Evolutionary conservation across 495 filamentous ascomycete species (phyloP), one percentile per base, ranked within the genome.

Genomic region (Talaromyces wortmannii): DNA sequence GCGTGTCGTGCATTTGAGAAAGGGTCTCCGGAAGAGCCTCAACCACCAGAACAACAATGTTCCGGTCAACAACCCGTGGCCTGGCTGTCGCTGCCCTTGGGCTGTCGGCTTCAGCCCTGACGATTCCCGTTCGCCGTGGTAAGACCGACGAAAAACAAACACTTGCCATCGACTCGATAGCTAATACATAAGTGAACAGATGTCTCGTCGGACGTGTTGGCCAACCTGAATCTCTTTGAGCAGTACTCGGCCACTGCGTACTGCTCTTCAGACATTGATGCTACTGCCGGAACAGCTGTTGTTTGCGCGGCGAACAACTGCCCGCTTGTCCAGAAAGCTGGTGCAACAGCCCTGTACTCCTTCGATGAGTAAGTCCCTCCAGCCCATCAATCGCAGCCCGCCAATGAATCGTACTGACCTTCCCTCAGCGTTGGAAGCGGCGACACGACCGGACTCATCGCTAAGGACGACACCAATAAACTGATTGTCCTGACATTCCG

Each of bases 171-270:
- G 4, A 29, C 29, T n/a, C 36, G 31, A 53, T 12, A 45, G 18
- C 54, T 59, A 31, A 59, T 52, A 11, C 10, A 55, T 10, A 6
- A 2, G 23, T 23, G 23, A 23, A 23, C 31, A 72, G 71, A 65
- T 55, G 66, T 75, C 48, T 67, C 69, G 3, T 42, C 62, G 7
- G 50, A 56, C 29, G 2, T 40, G 36, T 47, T 70, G 7, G 48
- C 64, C 18, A 71, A 78, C 43, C 69, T 92, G 46, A 67, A 75
- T 4, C 71, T 90, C 57, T 88, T 79, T 63, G 79, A 84, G 13
- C 81, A 92, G 62, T 92, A 85, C 65, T 73, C 88, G 2, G 85
- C 76, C 0, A 85, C 88, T 0, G 71, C 83, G 5, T 90, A 89
- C 66, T 94, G 89, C 66, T 73, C 80, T 36, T 72, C 54, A 43